A percentile compares a stretch with the other conserved stretches of the same genome.
Conservation (phyloP, 345 rosid genomes). For the Pelargonium nanum region DNA sequence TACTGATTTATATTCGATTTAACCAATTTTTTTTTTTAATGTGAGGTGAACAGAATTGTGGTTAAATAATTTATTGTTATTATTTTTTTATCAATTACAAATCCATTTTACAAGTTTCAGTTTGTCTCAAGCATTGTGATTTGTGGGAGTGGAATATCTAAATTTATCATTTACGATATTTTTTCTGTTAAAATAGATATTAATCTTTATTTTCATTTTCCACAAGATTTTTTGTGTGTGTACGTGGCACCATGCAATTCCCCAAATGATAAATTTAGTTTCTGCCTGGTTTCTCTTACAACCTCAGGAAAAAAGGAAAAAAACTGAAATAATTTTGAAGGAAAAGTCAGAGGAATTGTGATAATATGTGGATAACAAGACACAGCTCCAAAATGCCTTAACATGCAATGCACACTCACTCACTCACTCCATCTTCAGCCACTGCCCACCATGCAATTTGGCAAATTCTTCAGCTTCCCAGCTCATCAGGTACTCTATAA, state of each 20-base stretch:
- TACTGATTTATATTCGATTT: too few species aligned
- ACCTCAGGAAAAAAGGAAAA: not conserved
- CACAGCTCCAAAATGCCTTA: not conserved
- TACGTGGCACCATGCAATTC: not conserved
- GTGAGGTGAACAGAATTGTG: too few species aligned
- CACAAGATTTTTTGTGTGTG: not conserved
- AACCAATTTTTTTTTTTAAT: too few species aligned
- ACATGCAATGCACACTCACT: not conserved
- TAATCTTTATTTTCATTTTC: too few species aligned
- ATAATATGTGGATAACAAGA: slow-evolving; percentile 42
- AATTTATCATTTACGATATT: too few species aligned
- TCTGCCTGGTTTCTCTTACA: not conserved
- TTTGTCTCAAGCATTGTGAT: too few species aligned
- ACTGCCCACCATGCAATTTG: not conserved
- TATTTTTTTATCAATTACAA: too few species aligned
- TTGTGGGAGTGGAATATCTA: too few species aligned
- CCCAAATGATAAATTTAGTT: not conserved
- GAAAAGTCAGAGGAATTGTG: slow-evolving; percentile 20
- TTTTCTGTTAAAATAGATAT: too few species aligned
- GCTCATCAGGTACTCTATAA: not conserved
- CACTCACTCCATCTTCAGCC: too few species aligned
- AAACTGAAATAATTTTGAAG: slow-evolving; percentile 4
- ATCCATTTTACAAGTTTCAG: too few species aligned
- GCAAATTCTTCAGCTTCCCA: not conserved
- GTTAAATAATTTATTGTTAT: too few species aligned